Base-by-base conservation (phyloP, 1,284 basidiomycete species). In the Cronartium quercuum region DNA sequence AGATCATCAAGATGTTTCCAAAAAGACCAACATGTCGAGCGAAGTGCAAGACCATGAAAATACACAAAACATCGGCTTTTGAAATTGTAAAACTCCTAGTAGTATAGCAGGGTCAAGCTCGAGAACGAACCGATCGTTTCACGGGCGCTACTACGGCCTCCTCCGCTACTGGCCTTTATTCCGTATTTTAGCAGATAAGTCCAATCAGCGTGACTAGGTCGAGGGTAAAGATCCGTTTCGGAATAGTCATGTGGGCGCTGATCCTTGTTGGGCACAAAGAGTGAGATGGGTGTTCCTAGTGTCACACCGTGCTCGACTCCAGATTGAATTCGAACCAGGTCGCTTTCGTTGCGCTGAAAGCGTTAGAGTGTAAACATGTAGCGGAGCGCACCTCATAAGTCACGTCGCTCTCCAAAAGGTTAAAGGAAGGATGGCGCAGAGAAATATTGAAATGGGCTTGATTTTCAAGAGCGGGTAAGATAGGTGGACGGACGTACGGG, bases 181-280 rank as follows among this genome's bases (percentile, higher is more conserved):
- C 92, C 93, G 82, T 98, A 99, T 82, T 99, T 99, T 80, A 94
- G 89, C 69, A 98, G 88, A 83, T 99, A 99, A 40, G 96, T 98
- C 83, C 91, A 98, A 83, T 99, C 96, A 66, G 96, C 96, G 81
- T 99, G 96, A 78, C 91, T 93, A 21, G 96, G 96, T 38, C 96
- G 89, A 51, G 96, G 96, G 85, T 93, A 98, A 75, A 75, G 55
- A 0, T 95, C 98, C 84, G 98, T 96, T 55, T 75, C 71, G 79
- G 93, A 90, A 84, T 99, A 99, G 83, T 99, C 96, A 82, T 98
- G 90, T 24, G 96, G 96, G 60, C 96, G 87, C 81, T 99, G 96
- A 83, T 99, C 96, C 84, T 98, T 94, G 84, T 99, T 99, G 81
- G 89, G 92, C 44, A 99, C 94, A 74, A 98, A 86, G 63, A 99